phyloP scores from a whole-genome alignment of 2,329 filamentous ascomycete species.

The Neoascochyta sp. region DNA sequence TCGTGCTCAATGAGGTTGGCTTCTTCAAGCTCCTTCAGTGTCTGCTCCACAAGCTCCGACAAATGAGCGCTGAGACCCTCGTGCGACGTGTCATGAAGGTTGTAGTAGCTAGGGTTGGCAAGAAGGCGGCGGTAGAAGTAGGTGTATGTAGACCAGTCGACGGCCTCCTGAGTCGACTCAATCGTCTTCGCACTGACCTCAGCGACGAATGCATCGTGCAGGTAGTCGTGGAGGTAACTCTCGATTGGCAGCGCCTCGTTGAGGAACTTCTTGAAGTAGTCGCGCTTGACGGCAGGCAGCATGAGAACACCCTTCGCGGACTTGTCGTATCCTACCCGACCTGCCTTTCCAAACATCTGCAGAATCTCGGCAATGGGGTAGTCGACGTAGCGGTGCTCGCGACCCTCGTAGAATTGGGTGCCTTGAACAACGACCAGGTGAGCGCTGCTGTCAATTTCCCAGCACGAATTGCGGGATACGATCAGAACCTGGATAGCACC shows the following conservation, averaged over 20 bases:
- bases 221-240: conserved; percentile 83
- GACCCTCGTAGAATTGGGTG: conserved; percentile 94
- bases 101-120: conserved; percentile 96
- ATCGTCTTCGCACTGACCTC: conserved; percentile 97
- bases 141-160: conserved; percentile 97
- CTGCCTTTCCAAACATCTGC: conserved; percentile 96
- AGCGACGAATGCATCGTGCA: conserved; percentile 94
- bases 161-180: conserved; percentile 89
- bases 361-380: conserved; percentile 91
- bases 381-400: conserved; percentile 95
- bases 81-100: conserved; percentile 79
- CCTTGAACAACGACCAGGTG: conserved; percentile 96
- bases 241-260: conserved; percentile 95
- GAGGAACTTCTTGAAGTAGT: conserved; percentile 98
- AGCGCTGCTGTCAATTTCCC: conserved; percentile 84
- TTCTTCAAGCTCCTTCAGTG: conserved; percentile 82
- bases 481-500: conserved; percentile 85
- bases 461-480: conserved; percentile 84
- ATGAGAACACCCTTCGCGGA: conserved; percentile 89
- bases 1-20: conserved; percentile 95
- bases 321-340: conserved; percentile 73
- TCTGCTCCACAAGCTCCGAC: conserved; percentile 90
- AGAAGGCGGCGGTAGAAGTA: conserved; percentile 95
- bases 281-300: conserved; percentile 88
- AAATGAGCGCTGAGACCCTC: conserved; percentile 92